Percentiles rank a stretch among this genome's conserved stretches.
phyloP scores from a whole-genome alignment of 768 basidiomycete genomes.

The Tubosaeta brunneosetosa region DNA sequence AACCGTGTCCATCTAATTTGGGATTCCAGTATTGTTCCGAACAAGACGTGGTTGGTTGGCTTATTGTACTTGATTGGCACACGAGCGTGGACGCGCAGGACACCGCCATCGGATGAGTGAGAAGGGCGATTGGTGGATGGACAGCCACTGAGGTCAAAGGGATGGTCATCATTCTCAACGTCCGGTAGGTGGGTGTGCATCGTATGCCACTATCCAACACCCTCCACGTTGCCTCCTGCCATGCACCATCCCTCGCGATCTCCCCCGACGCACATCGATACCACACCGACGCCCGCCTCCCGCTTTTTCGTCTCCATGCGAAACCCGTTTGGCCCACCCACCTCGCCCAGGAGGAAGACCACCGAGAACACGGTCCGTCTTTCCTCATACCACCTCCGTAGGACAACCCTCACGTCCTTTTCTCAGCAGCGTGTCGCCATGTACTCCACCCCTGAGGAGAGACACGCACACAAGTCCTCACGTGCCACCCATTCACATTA shows the following conservation, averaged over 20 bases:
- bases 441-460: conserved; percentile 42
- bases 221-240: conserved; percentile 3
- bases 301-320: conserved; percentile 30
- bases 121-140: background rate
- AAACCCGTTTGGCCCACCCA: conserved; percentile 22
- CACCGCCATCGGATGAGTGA: background rate
- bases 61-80: background rate
- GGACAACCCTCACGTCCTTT: conserved; percentile 7
- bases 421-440: conserved; percentile 33
- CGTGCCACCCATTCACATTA: conserved; percentile 36
- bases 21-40: background rate
- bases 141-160: background rate
- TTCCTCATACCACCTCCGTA: background rate
- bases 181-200: background rate
- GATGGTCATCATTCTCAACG: background rate
- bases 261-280: conserved; percentile 9
- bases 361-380: conserved; percentile 16
- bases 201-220: background rate
- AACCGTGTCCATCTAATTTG: conserved; percentile 10
- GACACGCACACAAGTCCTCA: conserved; percentile 26
- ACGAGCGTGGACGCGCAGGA: background rate
- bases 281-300: conserved; percentile 20
- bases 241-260: conserved; percentile 17
- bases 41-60: background rate
- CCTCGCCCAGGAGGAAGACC: conserved; percentile 19